phyloP scores from a whole-genome alignment of 148 eudicot genomes.

The Heliosperma pusillum region DNA sequence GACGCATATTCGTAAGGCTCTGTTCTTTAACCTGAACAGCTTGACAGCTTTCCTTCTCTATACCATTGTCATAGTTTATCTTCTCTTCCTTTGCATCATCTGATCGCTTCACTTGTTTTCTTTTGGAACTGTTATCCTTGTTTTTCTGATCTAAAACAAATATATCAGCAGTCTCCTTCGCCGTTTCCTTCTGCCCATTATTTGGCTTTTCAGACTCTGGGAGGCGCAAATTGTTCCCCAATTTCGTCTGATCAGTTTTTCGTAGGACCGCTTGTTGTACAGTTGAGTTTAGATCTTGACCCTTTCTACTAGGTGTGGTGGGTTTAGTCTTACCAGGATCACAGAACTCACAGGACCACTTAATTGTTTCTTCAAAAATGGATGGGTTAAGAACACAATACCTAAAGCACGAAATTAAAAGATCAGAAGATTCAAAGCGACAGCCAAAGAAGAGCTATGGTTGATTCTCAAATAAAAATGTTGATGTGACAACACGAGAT shows the following conservation, averaged over 20 bases:
- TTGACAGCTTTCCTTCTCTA: neutral
- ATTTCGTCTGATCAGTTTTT: conserved; percentile 6
- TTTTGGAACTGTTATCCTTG: neutral
- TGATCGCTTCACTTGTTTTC: neutral
- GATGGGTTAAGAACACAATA: conserved; percentile 30
- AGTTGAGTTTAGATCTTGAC: conserved; percentile 9
- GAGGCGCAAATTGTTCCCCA: neutral
- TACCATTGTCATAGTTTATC: conserved; percentile 1
- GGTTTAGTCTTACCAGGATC: conserved; percentile 16
- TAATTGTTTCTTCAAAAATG: conserved; percentile 19
- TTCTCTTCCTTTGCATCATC: neutral
- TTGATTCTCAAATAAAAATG: no score
- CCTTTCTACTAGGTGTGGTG: conserved; percentile 11
- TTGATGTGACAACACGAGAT: no score
- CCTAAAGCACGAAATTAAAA: conserved; percentile 13
- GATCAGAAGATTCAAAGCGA: conserved; percentile 1
- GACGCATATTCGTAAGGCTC: neutral
- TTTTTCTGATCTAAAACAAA: neutral
- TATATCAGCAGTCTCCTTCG: neutral
- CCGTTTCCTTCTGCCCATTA: neutral
- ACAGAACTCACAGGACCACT: conserved; percentile 39
- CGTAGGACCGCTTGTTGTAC: conserved; percentile 6
- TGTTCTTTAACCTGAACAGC: conserved; percentile 1
- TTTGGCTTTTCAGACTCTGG: neutral
- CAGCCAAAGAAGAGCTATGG: no score